These are phyloP conservation scores for Rhodotorula glutinis DNA, from an alignment of 1,284 basidiomycete genomes.

Conservation along the genomic window DNA sequence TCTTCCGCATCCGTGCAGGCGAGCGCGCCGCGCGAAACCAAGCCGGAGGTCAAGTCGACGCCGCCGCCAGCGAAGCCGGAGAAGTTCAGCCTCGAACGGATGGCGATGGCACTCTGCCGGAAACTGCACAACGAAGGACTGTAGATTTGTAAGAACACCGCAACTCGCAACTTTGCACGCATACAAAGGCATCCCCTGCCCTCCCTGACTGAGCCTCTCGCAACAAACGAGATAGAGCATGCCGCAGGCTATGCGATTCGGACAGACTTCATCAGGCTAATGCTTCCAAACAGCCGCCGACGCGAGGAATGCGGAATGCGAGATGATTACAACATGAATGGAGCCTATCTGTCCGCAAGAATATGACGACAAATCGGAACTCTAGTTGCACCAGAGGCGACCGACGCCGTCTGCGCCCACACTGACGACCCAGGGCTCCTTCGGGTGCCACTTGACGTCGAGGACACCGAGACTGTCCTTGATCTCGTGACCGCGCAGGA, in stretches of 20 bases:
- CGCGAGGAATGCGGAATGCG: neutral
- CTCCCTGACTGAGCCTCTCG: no score
- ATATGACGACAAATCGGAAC: neutral
- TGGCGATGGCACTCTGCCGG: conserved; percentile 69
- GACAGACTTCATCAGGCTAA: no score
- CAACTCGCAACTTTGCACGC: neutral
- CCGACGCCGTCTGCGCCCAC: conserved; percentile 90
- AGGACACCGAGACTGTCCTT: conserved; percentile 85
- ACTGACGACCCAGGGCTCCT: conserved; percentile 89
- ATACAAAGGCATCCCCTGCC: no score
- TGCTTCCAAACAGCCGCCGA: no score
- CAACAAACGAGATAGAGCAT: no score
- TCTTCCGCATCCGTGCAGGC: neutral
- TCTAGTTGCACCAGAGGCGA: conserved; percentile 63
- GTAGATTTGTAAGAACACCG: neutral
- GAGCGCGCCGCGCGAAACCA: conserved; percentile 4
- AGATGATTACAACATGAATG: neutral
- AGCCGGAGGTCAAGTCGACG: conserved; percentile 21
- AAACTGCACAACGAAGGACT: conserved; percentile 73
- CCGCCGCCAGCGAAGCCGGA: conserved; percentile 20
- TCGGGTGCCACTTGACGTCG: conserved; percentile 81
- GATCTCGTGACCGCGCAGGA: conserved; percentile 77
- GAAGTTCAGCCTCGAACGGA: conserved; percentile 63
- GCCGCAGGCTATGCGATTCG: no score
- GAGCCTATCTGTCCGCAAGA: no score